These are phyloP conservation scores for Pseudisothecium myosuroides DNA, from an alignment of 225 moss, liverwort and hornwort species.

Conservation along the genomic window DNA sequence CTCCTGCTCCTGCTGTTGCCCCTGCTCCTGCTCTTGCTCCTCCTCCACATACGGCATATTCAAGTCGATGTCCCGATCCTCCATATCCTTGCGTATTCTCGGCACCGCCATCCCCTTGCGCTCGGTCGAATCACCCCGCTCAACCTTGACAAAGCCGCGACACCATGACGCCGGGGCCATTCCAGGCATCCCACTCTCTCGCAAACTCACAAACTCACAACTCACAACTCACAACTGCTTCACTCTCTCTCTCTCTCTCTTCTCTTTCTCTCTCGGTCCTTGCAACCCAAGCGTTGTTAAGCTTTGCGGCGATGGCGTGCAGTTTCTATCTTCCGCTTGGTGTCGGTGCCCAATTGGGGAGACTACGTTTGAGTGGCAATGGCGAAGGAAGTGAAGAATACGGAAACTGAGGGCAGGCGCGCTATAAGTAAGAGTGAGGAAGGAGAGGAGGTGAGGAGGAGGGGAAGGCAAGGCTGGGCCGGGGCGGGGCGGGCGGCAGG, in stretches of 20 bases:
- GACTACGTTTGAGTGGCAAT: background rate
- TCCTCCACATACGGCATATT: constrained; percentile 30
- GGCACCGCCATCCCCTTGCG: constrained; percentile 9
- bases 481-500: background rate
- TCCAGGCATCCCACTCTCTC: constrained; percentile 32
- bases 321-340: background rate
- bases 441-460: too few species aligned
- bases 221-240: background rate
- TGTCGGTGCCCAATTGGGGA: constrained; percentile 31
- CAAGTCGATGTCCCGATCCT: constrained; percentile 40
- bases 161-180: constrained; percentile 32
- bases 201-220: too few species aligned
- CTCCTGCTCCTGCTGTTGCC: background rate
- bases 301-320: background rate
- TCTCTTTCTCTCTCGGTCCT: background rate
- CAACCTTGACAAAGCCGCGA: background rate
- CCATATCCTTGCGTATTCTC: constrained; percentile 27
- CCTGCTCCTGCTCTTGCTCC: background rate
- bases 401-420: background rate
- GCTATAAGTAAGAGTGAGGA: background rate
- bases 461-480: background rate
- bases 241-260: background rate
- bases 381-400: background rate
- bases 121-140: constrained; percentile 23
- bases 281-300: background rate